These are phyloP conservation scores for Phytophthora litchii DNA, from an alignment of 352 stramenopile species.

Conservation along the genomic window DNA sequence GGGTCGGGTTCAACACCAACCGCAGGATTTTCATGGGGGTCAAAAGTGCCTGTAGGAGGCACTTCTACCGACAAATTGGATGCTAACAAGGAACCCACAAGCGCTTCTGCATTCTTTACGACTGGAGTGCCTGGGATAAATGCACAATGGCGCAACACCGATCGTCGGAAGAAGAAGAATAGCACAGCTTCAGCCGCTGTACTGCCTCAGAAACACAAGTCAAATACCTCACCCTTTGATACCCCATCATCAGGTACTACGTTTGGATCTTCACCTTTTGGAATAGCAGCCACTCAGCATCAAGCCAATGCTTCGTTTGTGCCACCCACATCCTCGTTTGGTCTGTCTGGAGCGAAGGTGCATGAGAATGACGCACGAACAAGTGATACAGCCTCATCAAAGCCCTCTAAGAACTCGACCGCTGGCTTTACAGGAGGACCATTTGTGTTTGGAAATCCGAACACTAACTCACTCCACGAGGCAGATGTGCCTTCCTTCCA, in stretches of 20 bases:
- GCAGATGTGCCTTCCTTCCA: conserved; percentile 2
- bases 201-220: background rate
- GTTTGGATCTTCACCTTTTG: conserved; percentile 15
- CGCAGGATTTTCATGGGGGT: background rate
- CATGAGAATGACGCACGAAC: background rate
- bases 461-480: background rate
- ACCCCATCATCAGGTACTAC: background rate
- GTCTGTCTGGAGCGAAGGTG: background rate
- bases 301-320: conserved; percentile 4
- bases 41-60: conserved; percentile 2
- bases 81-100: conserved; percentile 1
- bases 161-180: conserved; percentile 33
- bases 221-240: conserved; percentile 2
- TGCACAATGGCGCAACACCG: conserved; percentile 5
- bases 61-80: conserved; percentile 1
- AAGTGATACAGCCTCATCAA: background rate
- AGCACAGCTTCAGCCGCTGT: conserved; percentile 6
- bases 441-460: conserved; percentile 21
- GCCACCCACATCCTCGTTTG: background rate
- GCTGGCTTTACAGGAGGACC: background rate
- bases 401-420: background rate
- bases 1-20: background rate
- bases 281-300: conserved; percentile 4
- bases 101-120: conserved; percentile 24
- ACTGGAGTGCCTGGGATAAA: conserved; percentile 19